Evolutionary conservation across 345 rosid species (phyloP).

Genomic region (Odontarrhena argentea): DNA sequence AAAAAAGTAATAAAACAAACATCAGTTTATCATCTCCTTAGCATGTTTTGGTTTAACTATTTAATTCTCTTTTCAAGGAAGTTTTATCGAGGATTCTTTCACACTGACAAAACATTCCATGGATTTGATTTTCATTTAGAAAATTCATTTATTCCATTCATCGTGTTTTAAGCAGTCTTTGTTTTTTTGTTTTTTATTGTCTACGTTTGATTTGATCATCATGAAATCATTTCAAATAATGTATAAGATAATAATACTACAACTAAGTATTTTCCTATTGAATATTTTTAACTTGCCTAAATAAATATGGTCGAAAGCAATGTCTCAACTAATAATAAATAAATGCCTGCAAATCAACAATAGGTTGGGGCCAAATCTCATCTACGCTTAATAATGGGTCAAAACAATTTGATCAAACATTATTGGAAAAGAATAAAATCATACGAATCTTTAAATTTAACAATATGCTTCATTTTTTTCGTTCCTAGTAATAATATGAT

Average conservation of each 20-base stretch:
- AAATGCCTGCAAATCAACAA: constrained; percentile 29
- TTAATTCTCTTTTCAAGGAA: no score
- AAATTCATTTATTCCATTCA: neutral
- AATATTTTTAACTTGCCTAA: constrained; percentile 17
- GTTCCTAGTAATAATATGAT: neutral
- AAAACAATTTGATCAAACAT: constrained; percentile 15
- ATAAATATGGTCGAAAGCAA: constrained; percentile 36
- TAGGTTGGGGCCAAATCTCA: constrained; percentile 33
- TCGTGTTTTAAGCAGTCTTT: constrained; percentile 31
- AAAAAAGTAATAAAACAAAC: no score
- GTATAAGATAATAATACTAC: constrained; percentile 2
- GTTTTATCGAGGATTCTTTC: neutral
- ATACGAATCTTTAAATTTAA: constrained; percentile 12
- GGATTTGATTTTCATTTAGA: constrained; percentile 1
- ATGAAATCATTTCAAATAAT: neutral
- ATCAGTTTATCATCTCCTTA: no score
- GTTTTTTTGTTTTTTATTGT: constrained; percentile 7
- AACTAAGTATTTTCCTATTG: neutral
- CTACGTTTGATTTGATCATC: constrained; percentile 17
- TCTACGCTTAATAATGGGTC: constrained; percentile 23
- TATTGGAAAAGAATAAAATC: constrained; percentile 6
- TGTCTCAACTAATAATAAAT: constrained; percentile 33
- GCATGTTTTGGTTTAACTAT: no score
- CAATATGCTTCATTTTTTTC: neutral
- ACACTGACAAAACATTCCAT: constrained; percentile 24